A percentile compares a stretch with the other conserved stretches of the same genome.
Evolutionary conservation across 306 rosid genomes (phyloP).

Genomic region (Spatholobus suberectus): DNA sequence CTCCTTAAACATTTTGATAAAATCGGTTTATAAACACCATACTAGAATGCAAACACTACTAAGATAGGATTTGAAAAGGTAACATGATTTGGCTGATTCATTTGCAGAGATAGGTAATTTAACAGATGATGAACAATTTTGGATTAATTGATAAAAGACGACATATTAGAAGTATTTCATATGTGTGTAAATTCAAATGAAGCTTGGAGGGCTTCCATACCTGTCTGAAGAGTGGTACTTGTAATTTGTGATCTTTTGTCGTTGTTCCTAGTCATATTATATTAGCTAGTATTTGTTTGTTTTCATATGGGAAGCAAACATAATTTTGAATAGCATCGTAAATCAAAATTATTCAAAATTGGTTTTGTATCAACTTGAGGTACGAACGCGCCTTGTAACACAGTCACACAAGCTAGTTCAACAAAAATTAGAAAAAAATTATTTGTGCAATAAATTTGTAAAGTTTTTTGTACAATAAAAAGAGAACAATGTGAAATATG

Average conservation of each 20-base stretch:
- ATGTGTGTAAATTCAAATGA: constrained; percentile 49
- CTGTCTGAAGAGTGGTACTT: constrained; percentile 9
- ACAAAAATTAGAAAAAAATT: background rate
- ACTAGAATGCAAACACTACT: constrained; percentile 1
- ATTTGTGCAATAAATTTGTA: background rate
- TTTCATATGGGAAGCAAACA: constrained; percentile 32
- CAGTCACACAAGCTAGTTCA: background rate
- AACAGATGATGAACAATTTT: constrained; percentile 17
- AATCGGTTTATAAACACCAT: constrained; percentile 40
- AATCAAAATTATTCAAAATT: constrained; percentile 25
- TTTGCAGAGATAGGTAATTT: constrained; percentile 11
- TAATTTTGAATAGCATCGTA: constrained; percentile 33
- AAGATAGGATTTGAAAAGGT: background rate
- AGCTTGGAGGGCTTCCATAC: constrained; percentile 28
- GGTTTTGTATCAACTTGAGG: constrained; percentile 8
- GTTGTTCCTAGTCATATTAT: constrained; percentile 28
- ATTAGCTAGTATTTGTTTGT: constrained; percentile 39
- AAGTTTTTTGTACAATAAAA: background rate
- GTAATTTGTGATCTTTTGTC: constrained; percentile 42
- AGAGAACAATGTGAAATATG: background rate
- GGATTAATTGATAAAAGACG: constrained; percentile 39
- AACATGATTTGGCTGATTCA: background rate
- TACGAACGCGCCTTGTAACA: constrained; percentile 10
- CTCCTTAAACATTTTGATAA: background rate
- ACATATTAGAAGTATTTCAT: constrained; percentile 55